phyloP scores from a whole-genome alignment of 192 early-diverging fungal species.

The Polychytrium aggregatum region DNA sequence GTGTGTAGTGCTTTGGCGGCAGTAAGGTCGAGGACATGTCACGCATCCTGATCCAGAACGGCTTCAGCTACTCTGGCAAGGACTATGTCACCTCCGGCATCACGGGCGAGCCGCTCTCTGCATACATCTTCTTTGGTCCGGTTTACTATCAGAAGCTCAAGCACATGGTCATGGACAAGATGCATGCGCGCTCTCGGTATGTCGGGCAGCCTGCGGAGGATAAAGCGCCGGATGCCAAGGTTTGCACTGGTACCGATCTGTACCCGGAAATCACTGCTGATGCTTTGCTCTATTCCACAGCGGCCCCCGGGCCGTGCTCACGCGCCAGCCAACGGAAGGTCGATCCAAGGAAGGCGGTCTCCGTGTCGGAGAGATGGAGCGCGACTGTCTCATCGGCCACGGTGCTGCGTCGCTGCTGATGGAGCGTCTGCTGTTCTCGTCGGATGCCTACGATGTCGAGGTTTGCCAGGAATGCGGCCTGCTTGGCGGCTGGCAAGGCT shows the following conservation, averaged over 20 bases:
- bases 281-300: constrained; percentile 25
- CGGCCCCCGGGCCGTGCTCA: constrained; percentile 83
- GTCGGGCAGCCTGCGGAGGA: no score
- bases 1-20: constrained; percentile 77
- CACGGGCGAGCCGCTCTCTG: constrained; percentile 74
- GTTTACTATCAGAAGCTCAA: constrained; percentile 96
- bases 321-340: constrained; percentile 95
- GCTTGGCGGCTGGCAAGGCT: constrained; percentile 74
- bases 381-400: constrained; percentile 96
- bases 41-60: constrained; percentile 76
- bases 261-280: no score
- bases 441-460: constrained; percentile 87
- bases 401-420: constrained; percentile 86
- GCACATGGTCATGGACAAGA: constrained; percentile 99
- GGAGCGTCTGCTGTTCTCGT: constrained; percentile 86
- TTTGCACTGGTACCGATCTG: no score
- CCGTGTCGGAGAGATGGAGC: constrained; percentile 97
- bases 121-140: constrained; percentile 95
- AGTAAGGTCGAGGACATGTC: constrained; percentile 95
- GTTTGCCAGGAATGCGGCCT: constrained; percentile 86
- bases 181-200: constrained; percentile 82
- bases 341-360: constrained; percentile 92
- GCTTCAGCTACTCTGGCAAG: constrained; percentile 94
- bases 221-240: no score
- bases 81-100: constrained; percentile 88